Evolutionary conservation across 805 yeast species (phyloP), one percentile per base, ranked within the genome.

Genomic region (Saccharomyces paradoxus): DNA sequence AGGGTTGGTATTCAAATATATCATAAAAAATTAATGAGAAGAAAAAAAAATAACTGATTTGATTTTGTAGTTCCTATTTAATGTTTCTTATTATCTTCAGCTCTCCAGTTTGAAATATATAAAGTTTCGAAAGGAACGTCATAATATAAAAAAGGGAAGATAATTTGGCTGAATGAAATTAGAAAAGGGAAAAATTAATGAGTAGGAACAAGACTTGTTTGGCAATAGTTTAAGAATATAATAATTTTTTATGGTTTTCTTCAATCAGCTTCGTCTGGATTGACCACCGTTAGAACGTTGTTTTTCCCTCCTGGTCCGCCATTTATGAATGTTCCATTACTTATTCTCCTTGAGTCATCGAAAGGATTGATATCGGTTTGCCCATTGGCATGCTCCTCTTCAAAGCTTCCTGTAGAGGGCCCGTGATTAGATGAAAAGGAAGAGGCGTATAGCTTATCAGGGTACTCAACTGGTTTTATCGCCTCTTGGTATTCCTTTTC

Each of bases 321-420:
- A 68, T 89, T 95, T 10, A 95, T 91, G 53, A 91, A 74, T 2
- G 92, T 83, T 4, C 96, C 96, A 63, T 87, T 92, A 63, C 90
- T 83, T 57, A 88, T 77, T 59, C 96, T 76, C 64, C 96, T 82
- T 65, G 91, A 81, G 41, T 95, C 96, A 26, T 81, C 81, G 63
- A 86, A 84, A 52, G 90, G 90, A 63, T 86, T 83, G 6, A 27
- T 29, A 46, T 52, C 53, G 21, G 53, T 46, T 8, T 53, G 46
- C 14, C 41, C 30, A 26, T 50, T 53, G n/a, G 53, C 47, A 10
- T 44, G 48, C 9, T 55, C 54, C 29, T 56, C 56, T 12, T 54
- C 60, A 46, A 58, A 56, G 3, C 54, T 55, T 22, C 52, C 56
- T 3, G 58, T 52, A 14, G 59, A 56, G 10, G 56, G 60, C 41